These are phyloP conservation scores for Skeletonema costatum DNA, from an alignment of 108 stramenopile species.

Conservation along the genomic window DNA sequence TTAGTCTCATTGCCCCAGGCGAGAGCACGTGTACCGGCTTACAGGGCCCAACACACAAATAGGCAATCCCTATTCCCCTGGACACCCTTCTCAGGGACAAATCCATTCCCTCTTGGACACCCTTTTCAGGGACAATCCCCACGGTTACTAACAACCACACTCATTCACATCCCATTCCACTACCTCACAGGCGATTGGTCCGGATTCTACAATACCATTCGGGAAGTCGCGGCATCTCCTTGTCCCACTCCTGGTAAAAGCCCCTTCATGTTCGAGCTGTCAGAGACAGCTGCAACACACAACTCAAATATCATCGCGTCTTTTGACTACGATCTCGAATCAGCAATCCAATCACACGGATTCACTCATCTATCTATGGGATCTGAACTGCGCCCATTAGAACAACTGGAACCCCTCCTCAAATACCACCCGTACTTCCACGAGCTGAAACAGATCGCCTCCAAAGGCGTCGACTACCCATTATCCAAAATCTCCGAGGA, in stretches of 20 bases:
- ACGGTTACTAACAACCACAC: too few relatives aligned
- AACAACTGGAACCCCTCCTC: slow-evolving; percentile 14
- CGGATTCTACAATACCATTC: not conserved
- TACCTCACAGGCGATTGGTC: not conserved
- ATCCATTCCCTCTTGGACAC: too few relatives aligned
- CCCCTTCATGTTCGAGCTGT: not conserved
- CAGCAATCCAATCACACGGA: not conserved
- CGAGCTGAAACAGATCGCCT: not conserved
- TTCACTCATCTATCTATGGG: slow-evolving; percentile 7
- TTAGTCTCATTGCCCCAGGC: too few relatives aligned
- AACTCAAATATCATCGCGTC: not conserved
- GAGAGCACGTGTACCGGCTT: too few relatives aligned
- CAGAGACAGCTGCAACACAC: not conserved
- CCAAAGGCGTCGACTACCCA: not conserved
- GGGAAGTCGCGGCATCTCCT: not conserved
- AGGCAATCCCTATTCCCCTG: too few relatives aligned
- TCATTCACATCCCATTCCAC: too few relatives aligned
- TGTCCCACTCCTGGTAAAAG: not conserved
- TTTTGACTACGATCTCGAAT: not conserved
- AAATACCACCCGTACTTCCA: slow-evolving; percentile 3
- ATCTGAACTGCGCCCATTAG: slow-evolving; percentile 9
- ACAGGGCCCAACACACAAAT: too few relatives aligned
- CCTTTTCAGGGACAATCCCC: too few relatives aligned
- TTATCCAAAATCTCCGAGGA: not conserved
- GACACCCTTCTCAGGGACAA: too few relatives aligned